Base-by-base conservation (phyloP, 768 basidiomycete genomes). In the Sutorius australiensis region DNA sequence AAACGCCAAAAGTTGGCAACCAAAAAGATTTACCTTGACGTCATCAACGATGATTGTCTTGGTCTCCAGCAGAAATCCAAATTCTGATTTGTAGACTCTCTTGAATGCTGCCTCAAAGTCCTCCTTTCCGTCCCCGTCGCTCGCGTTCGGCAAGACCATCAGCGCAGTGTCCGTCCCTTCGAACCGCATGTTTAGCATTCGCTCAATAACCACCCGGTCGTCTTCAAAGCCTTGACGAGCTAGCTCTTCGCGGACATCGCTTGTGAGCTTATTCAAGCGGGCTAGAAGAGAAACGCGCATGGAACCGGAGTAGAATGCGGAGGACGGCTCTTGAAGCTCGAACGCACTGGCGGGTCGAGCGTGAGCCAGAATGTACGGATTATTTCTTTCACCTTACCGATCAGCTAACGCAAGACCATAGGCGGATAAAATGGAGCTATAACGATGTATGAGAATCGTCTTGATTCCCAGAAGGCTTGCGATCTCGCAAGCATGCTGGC, bases 361-460 rank as follows among this genome's bases (percentile, higher is more conserved):
- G 32, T 56, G 9, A 33, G 61, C 52, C 33, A 33, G 38, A 34
- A 36, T 28, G 27, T 10, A 32, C 12, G 12, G 39, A 24, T 10
- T 28, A 1, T 42, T 30, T 5, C 32, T 13, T 13, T 37, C 17
- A 8, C 12, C 76, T 57, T 56, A 80, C 80, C 81, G 76, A 68
- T 95, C 92, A 4, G 93, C 92, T 9, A 94, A 77, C 8, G 92
- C 91, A n/a, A 97, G 81, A 0, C 95, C 95, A 61, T 95, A 98
- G 0, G 95, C 94, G 1, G 92, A 94, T 4, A 98, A 75, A 50
- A 98, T 90, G 6, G 93, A 95, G 48, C 91, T 94, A 67, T 94
- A 92, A 21, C 89, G 82, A 66, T 94, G 93, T 46, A 97, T 87
- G 39, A 95, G 72, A 59, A 95, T 86, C 7, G 84, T 91, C 65